These are phyloP conservation scores for Candida loeiensis DNA, from an alignment of 805 yeast species.

Conservation along the genomic window DNA sequence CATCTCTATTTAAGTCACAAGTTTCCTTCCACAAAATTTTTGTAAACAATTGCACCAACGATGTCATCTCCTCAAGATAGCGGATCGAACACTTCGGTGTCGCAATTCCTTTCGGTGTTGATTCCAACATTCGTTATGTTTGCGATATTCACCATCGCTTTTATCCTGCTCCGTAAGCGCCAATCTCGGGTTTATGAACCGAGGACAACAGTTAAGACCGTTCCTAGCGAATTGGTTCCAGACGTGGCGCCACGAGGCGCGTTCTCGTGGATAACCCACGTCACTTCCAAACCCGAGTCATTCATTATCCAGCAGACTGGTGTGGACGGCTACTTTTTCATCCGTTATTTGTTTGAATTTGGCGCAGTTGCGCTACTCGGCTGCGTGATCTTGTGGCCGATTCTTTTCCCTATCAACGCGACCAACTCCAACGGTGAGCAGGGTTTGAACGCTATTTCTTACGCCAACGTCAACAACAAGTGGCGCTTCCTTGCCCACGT, in stretches of 20 bases:
- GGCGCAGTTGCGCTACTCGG: conserved; percentile 50
- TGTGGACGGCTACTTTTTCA: conserved; percentile 71
- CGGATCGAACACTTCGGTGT: conserved; percentile 35
- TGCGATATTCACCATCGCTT: conserved; percentile 37
- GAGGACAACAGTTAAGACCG: conserved; percentile 41
- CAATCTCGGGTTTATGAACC: conserved; percentile 53
- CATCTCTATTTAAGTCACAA: too few relatives aligned
- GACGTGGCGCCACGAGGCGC: conserved; percentile 44
- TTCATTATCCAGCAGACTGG: conserved; percentile 68
- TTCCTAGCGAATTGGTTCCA: conserved; percentile 44
- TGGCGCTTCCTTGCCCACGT: conserved; percentile 72
- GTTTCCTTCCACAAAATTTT: too few relatives aligned
- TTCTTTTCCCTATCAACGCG: conserved; percentile 71
- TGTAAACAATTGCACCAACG: not conserved
- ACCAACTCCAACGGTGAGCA: conserved; percentile 52
- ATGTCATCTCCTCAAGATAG: conserved; percentile 2
- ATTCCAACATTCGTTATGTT: conserved; percentile 43
- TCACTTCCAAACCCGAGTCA: conserved; percentile 54
- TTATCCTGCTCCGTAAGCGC: conserved; percentile 40
- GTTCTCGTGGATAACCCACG: conserved; percentile 51
- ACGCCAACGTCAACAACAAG: conserved; percentile 58
- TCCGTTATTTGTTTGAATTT: conserved; percentile 60
- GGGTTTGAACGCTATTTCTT: conserved; percentile 66
- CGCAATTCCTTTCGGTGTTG: conserved; percentile 48
- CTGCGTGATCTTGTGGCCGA: conserved; percentile 58